Evolutionary conservation across 768 basidiomycete species (phyloP), one percentile per base, ranked within the genome.

Genomic region (Cystofilobasidium ferigula): DNA sequence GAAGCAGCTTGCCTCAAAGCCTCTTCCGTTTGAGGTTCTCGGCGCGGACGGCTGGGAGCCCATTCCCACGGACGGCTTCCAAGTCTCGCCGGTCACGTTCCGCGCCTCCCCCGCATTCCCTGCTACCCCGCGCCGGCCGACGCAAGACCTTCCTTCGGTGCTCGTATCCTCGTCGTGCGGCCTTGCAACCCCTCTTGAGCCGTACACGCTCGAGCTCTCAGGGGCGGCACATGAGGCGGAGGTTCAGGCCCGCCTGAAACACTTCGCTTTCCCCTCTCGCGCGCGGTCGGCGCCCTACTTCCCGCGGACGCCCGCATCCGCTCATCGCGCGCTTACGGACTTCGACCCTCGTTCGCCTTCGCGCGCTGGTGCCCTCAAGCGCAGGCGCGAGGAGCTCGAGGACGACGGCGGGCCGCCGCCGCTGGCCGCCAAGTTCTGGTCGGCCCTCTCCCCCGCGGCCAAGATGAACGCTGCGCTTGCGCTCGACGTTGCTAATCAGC

Each of bases 21-120:
- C 51, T 32, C 30, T 22, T 48, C 30, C 51, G 12, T 16, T 22
- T n/a, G 51, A 47, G 3, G 22, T 47, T 13, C 20, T 54, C 51
- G 51, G 51, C 51, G 51, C 51, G 28, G 51, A 54, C 30, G 51
- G 51, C 26, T 54, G 51, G 51, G 51, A 54, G 30, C 28, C 51
- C 8, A 22, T 28, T 2, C 2, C 28, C 13, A 14, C 51, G 18
- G 51, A 54, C 51, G 51, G 51, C 51, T 54, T 54, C 51, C 51
- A 54, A 28, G 51, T 54, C 28, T 54, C 51, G 9, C 6, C 51
- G 3, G 51, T 8, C 28, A 14, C 32, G 28, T 54, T 54, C 24
- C 22, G 2, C 47, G 22, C 26, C 51, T 16, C 51, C 3, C 14
- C 30, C 51, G 2, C 28, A 2, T 54, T 30, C 20, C 51, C 51